phyloP scores from a whole-genome alignment of 139 green algal species.

The Desmodesmus armatus region DNA sequence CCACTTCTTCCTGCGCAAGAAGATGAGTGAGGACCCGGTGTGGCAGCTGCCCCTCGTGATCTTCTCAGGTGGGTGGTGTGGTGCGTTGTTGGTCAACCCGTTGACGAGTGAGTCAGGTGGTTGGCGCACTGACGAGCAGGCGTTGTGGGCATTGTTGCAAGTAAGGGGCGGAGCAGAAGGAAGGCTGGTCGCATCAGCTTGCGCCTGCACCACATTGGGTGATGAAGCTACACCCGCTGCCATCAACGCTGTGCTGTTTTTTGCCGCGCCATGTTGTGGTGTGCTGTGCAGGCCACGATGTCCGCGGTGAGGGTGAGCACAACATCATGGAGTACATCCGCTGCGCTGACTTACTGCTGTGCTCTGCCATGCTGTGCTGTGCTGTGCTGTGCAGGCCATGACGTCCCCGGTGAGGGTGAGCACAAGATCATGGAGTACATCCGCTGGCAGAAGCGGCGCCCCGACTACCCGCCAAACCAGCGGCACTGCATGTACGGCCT shows the following conservation, averaged over 20 bases:
- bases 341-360: conserved; percentile 44
- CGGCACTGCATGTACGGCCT: conserved; percentile 97
- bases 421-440: conserved; percentile 99
- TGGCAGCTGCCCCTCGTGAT: conserved; percentile 88
- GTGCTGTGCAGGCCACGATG: conserved; percentile 85
- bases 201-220: not conserved
- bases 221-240: not conserved
- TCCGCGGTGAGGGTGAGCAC: conserved; percentile 97
- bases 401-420: conserved; percentile 96
- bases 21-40: conserved; percentile 84
- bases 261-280: conserved; percentile 99
- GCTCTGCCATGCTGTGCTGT: no score
- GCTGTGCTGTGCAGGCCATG: conserved; percentile 70
- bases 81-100: no score
- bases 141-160: no score
- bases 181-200: not conserved
- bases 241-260: conserved; percentile 87
- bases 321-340: conserved; percentile 99
- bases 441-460: conserved; percentile 74
- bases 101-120: no score
- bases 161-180: not conserved
- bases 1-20: conserved; percentile 89
- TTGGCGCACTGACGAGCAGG: no score
- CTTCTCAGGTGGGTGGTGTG: conserved; percentile 76
- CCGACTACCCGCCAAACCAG: conserved; percentile 69